Percentiles rank a stretch among this genome's conserved stretches.
phyloP scores from a whole-genome alignment of 1,139 yeast species.

The Candida glucosophila region DNA sequence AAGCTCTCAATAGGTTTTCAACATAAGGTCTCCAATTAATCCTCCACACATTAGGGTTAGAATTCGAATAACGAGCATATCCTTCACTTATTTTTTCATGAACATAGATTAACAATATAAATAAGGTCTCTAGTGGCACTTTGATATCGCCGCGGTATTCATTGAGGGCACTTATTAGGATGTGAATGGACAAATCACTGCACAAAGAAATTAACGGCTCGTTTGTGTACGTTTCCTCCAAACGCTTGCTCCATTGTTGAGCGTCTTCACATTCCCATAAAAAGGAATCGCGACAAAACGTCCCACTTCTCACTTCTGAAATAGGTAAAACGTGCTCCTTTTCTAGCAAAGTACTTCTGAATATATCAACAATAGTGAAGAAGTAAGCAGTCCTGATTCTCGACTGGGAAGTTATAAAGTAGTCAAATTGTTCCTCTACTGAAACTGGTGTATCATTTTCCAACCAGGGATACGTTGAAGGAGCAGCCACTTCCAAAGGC shows the following conservation, averaged over 20 bases:
- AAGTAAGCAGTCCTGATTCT: constrained; percentile 81
- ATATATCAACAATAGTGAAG: constrained; percentile 61
- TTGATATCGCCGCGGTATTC: constrained; percentile 33
- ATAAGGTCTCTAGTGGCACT: constrained; percentile 47
- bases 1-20: constrained; percentile 44
- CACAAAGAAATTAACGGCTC: constrained; percentile 39
- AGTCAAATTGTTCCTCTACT: constrained; percentile 70
- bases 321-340: constrained; percentile 46
- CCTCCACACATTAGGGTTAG: constrained; percentile 44
- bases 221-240: constrained; percentile 10
- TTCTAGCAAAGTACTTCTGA: constrained; percentile 65
- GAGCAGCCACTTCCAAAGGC: constrained; percentile 56
- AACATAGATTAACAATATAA: constrained; percentile 61
- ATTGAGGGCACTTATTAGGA: constrained; percentile 40
- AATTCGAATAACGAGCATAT: constrained; percentile 22
- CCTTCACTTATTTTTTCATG: constrained; percentile 62
- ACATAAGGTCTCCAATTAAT: constrained; percentile 49
- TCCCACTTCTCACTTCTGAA: constrained; percentile 64
- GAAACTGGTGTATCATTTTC: too few relatives aligned
- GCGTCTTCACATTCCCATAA: constrained; percentile 60
- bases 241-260: constrained; percentile 50
- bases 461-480: too few relatives aligned
- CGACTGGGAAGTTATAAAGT: constrained; percentile 74
- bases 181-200: constrained; percentile 46
- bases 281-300: constrained; percentile 59